Conservation (phyloP, 768 basidiomycete species). For the Candolleomyces aberdarensis region DNA sequence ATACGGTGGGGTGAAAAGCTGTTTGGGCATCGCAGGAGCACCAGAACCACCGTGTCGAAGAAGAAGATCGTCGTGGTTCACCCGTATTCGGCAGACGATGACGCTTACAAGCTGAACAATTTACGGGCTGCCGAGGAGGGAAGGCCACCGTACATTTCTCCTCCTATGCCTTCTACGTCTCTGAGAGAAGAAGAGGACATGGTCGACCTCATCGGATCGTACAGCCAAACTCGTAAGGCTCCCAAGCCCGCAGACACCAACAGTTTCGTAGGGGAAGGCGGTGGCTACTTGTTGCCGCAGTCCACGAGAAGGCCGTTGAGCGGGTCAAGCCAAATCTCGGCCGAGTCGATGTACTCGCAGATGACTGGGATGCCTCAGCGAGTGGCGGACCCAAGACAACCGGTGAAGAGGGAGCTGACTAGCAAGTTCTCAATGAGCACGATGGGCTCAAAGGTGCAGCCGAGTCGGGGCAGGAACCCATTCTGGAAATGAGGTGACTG, state of each 20-base stretch:
- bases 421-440: slow-evolving; percentile 53
- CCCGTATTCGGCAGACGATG: not conserved
- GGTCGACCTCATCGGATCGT: slow-evolving; percentile 50
- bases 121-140: slow-evolving; percentile 35
- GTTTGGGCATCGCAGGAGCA: slow-evolving; percentile 46
- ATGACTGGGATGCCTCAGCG: slow-evolving; percentile 59
- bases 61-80: slow-evolving; percentile 15
- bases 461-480: slow-evolving; percentile 19
- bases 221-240: slow-evolving; percentile 17
- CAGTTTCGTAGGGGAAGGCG: not conserved
- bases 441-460: slow-evolving; percentile 11
- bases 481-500: slow-evolving; percentile 24
- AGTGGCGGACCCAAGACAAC: slow-evolving; percentile 63
- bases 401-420: slow-evolving; percentile 34
- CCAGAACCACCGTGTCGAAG: slow-evolving; percentile 54
- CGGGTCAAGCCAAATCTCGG: slow-evolving; percentile 42
- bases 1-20: slow-evolving; percentile 56
- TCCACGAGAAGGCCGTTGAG: slow-evolving; percentile 41
- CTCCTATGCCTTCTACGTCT: slow-evolving; percentile 32
- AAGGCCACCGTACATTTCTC: slow-evolving; percentile 38
- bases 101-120: not conserved
- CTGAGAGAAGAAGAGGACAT: slow-evolving; percentile 35
- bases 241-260: not conserved
- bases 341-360: slow-evolving; percentile 65
- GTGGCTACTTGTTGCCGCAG: slow-evolving; percentile 31